phyloP scores from a whole-genome alignment of 2,329 filamentous ascomycete genomes.

The Aspergillus clavatus region DNA sequence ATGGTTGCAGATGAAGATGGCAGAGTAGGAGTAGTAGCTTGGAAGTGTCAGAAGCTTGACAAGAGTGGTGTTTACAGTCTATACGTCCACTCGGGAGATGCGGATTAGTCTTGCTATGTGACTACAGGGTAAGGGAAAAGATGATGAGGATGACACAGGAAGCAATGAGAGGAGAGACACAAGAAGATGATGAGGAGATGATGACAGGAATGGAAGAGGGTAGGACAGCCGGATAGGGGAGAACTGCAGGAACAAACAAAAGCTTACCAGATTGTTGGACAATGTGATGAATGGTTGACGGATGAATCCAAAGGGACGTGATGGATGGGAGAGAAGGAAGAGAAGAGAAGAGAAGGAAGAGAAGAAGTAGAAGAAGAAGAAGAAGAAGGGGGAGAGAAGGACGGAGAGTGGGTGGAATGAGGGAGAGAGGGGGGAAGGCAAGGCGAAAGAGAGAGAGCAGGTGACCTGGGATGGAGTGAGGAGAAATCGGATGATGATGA shows the following conservation, averaged over 20 bases:
- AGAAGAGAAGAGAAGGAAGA: slow-evolving; percentile 8
- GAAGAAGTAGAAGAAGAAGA: slow-evolving; percentile 4
- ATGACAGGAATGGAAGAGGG: slow-evolving; percentile 2
- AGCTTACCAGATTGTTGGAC: slow-evolving; percentile 8
- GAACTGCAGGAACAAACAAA: slow-evolving; percentile 4
- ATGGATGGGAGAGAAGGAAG: neutral
- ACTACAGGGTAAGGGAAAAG: slow-evolving; percentile 6
- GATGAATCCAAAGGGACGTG: slow-evolving; percentile 4
- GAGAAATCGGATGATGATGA: slow-evolving; percentile 1
- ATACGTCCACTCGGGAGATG: neutral
- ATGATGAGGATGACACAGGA: too few species aligned
- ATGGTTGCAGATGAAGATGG: slow-evolving; percentile 35
- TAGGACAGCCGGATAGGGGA: neutral
- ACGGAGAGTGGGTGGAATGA: slow-evolving; percentile 14
- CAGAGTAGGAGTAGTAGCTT: slow-evolving; percentile 5
- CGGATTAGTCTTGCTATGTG: neutral
- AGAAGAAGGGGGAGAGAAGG: slow-evolving; percentile 1
- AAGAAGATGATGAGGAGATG: slow-evolving; percentile 7
- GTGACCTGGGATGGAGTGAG: slow-evolving; percentile 22
- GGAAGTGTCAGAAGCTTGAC: too few species aligned
- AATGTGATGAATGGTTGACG: slow-evolving; percentile 1
- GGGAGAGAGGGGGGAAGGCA: too few species aligned
- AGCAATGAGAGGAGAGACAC: too few species aligned
- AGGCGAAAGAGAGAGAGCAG: slow-evolving; percentile 26
- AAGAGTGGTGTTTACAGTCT: slow-evolving; percentile 3